Evolutionary conservation across 495 filamentous ascomycete species (phyloP).

Genomic region (Penicillium goetzii): DNA sequence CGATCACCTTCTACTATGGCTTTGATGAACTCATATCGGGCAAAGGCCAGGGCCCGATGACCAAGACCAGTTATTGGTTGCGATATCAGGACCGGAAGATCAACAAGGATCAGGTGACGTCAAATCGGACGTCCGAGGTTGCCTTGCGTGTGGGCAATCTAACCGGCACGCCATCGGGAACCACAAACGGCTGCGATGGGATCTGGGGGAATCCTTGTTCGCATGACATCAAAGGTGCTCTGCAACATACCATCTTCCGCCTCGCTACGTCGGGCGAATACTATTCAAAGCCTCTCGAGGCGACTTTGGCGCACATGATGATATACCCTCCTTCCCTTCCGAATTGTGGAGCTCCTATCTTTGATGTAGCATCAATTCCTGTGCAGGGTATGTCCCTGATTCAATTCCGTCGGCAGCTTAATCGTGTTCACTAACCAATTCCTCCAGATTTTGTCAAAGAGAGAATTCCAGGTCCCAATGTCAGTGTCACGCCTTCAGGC

Average conservation of each 20-base stretch:
- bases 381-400: conserved; percentile 37
- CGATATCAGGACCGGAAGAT: conserved; percentile 40
- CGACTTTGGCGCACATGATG: conserved; percentile 37
- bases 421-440: conserved; percentile 1
- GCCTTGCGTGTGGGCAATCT: conserved; percentile 48
- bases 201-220: conserved; percentile 47
- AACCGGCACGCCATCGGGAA: conserved; percentile 40
- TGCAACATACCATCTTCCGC: conserved; percentile 36
- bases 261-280: conserved; percentile 35
- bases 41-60: conserved; percentile 43
- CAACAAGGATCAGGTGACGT: conserved; percentile 36
- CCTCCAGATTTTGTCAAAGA: conserved; percentile 43
- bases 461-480: conserved; percentile 31
- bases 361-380: conserved; percentile 44
- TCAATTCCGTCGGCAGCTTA: not conserved
- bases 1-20: conserved; percentile 44
- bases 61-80: conserved; percentile 48
- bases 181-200: conserved; percentile 48
- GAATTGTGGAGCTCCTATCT: conserved; percentile 39
- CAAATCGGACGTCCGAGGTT: conserved; percentile 48
- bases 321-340: conserved; percentile 26
- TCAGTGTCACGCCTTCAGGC: conserved; percentile 38
- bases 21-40: conserved; percentile 43
- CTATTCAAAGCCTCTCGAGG: conserved; percentile 39
- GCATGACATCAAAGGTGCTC: conserved; percentile 34